Evolutionary conservation across 2,329 filamentous ascomycete species (phyloP).

Genomic region (Cladorrhinum sp.): DNA sequence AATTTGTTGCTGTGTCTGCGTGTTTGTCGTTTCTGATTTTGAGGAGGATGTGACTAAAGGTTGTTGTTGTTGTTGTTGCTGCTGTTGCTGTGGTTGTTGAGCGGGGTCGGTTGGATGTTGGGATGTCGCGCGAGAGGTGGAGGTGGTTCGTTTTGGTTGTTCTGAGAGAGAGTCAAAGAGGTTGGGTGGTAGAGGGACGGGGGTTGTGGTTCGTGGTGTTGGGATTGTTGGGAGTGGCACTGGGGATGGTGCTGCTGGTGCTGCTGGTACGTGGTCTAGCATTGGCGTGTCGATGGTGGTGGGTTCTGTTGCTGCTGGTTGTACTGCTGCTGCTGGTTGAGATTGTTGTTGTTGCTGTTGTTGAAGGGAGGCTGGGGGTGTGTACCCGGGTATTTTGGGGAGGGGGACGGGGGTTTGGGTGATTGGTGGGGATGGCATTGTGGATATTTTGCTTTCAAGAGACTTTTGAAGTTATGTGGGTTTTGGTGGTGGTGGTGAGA

Average conservation of each 20-base stretch:
- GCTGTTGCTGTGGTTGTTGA: background rate
- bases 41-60: too few species aligned
- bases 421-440: constrained; percentile 2
- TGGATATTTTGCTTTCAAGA: too few species aligned
- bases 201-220: constrained; percentile 7
- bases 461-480: too few species aligned
- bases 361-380: constrained; percentile 19
- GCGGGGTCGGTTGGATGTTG: background rate
- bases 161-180: constrained; percentile 1
- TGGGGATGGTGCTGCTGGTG: background rate
- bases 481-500: background rate
- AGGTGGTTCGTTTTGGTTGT: constrained; percentile 24
- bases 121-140: constrained; percentile 28
- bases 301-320: background rate
- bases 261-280: background rate
- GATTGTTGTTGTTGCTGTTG: constrained; percentile 9
- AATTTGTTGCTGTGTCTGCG: constrained; percentile 30
- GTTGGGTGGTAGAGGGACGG: background rate
- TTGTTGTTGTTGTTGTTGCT: constrained; percentile 26
- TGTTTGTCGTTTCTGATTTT: background rate
- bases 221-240: background rate
- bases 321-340: background rate
- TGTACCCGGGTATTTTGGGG: background rate
- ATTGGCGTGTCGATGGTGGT: background rate
- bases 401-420: background rate